phyloP scores from a whole-genome alignment of 345 rosid species.

The Lenwebbia sp. region DNA sequence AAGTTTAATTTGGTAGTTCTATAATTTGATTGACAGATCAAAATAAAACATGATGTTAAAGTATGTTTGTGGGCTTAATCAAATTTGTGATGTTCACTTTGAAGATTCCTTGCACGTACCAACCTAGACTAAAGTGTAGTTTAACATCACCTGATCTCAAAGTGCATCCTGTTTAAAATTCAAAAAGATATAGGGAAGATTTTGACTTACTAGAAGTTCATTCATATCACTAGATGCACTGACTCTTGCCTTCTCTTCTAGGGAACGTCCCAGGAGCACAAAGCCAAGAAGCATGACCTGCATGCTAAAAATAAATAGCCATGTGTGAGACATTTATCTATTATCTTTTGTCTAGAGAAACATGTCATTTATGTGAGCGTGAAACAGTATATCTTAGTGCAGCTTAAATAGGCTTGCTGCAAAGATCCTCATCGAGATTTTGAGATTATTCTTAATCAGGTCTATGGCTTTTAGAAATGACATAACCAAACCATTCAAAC shows the following conservation, averaged over 20 bases:
- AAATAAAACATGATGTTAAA: neutral
- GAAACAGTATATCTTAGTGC: neutral
- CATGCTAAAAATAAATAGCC: constrained; percentile 51
- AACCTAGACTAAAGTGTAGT: neutral
- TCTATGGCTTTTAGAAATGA: neutral
- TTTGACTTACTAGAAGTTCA: constrained; percentile 71
- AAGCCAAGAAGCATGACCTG: constrained; percentile 99
- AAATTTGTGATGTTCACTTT: neutral
- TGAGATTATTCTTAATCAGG: neutral
- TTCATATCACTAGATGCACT: constrained; percentile 88
- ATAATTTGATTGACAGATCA: neutral
- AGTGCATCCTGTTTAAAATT: neutral
- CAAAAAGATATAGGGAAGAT: neutral
- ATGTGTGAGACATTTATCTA: constrained; percentile 24
- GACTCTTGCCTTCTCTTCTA: constrained; percentile 84
- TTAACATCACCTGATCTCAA: neutral
- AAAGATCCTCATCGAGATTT: neutral
- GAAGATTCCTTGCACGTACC: neutral
- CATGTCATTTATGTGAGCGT: neutral
- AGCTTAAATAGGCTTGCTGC: neutral
- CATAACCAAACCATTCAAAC: neutral
- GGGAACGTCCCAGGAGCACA: constrained; percentile 89
- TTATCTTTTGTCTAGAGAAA: neutral
- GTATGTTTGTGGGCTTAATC: neutral
- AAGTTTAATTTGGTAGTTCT: neutral